Evolutionary conservation across 352 stramenopile species (phyloP).

Genomic region (Blastocystis sp.): DNA sequence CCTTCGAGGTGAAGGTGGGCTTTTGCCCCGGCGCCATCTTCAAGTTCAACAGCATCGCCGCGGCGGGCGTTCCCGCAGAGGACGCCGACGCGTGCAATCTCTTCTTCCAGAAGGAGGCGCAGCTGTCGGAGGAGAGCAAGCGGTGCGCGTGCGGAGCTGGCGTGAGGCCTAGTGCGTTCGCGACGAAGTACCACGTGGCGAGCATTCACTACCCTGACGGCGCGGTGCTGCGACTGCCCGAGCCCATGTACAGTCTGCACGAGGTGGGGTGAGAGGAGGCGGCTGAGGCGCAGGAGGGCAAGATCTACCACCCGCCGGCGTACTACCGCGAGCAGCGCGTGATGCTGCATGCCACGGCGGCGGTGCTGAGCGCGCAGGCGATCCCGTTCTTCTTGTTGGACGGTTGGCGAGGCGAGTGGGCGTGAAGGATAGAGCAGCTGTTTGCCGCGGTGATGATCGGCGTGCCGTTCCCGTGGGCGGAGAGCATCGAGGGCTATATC

Average conservation of each 20-base stretch:
- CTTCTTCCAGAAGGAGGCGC: background rate
- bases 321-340: slow-evolving; percentile 24
- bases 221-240: background rate
- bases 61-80: background rate
- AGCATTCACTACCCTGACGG: slow-evolving; percentile 20
- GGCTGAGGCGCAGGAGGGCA: background rate
- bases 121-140: slow-evolving; percentile 41
- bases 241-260: slow-evolving; percentile 23
- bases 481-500: slow-evolving; percentile 61
- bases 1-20: slow-evolving; percentile 49
- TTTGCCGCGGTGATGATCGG: slow-evolving; percentile 41
- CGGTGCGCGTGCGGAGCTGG: background rate
- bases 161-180: slow-evolving; percentile 11
- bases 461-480: slow-evolving; percentile 54
- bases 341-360: slow-evolving; percentile 1
- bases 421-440: slow-evolving; percentile 13
- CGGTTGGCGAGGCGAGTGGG: background rate
- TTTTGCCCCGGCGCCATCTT: slow-evolving; percentile 40
- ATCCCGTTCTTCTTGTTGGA: slow-evolving; percentile 38
- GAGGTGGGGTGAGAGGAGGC: background rate
- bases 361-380: background rate
- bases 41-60: slow-evolving; percentile 16
- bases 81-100: slow-evolving; percentile 16
- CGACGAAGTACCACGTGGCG: slow-evolving; percentile 36
- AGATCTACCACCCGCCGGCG: slow-evolving; percentile 17